These are phyloP conservation scores for Quercus tomentella DNA, from an alignment of 331 rosid species.

Conservation along the genomic window DNA sequence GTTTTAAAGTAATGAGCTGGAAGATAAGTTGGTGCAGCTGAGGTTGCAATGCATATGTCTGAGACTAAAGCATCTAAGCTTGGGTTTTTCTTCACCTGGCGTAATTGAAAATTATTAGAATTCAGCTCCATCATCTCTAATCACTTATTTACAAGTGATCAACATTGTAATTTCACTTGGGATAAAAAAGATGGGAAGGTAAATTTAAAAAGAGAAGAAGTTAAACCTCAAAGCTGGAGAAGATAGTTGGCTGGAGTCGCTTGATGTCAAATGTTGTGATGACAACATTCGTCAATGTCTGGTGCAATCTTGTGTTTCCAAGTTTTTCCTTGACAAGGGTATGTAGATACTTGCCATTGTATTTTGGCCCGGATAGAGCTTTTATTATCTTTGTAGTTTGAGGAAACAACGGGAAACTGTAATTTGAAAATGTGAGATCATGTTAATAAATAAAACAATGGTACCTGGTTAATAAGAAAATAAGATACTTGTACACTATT, in stretches of 20 bases:
- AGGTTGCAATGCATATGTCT: slow-evolving; percentile 50
- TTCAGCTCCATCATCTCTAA: too few species aligned
- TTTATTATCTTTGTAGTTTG: background rate
- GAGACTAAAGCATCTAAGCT: slow-evolving; percentile 31
- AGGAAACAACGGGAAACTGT: background rate
- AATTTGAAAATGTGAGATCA: too few species aligned
- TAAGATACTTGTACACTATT: too few species aligned
- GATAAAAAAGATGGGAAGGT: too few species aligned
- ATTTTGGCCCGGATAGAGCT: slow-evolving; percentile 36
- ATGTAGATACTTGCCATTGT: slow-evolving; percentile 44
- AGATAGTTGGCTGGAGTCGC: slow-evolving; percentile 43
- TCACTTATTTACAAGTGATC: too few species aligned
- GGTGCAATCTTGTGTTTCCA: slow-evolving; percentile 28
- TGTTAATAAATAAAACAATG: too few species aligned
- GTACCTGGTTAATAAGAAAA: too few species aligned
- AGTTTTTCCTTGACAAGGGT: slow-evolving; percentile 18
- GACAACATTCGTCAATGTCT: slow-evolving; percentile 45
- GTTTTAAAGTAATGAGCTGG: slow-evolving; percentile 45
- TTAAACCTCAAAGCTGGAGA: slow-evolving; percentile 50
- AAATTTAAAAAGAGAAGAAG: too few species aligned
- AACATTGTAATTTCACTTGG: too few species aligned
- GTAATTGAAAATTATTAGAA: background rate
- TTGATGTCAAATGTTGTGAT: slow-evolving; percentile 53
- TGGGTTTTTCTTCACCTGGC: slow-evolving; percentile 32
- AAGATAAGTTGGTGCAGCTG: slow-evolving; percentile 49